A percentile compares a stretch with the other conserved stretches of the same genome.
These are phyloP conservation scores for Xylaria sp. DNA, from an alignment of 2,329 filamentous ascomycete species.

Conservation along the genomic window DNA sequence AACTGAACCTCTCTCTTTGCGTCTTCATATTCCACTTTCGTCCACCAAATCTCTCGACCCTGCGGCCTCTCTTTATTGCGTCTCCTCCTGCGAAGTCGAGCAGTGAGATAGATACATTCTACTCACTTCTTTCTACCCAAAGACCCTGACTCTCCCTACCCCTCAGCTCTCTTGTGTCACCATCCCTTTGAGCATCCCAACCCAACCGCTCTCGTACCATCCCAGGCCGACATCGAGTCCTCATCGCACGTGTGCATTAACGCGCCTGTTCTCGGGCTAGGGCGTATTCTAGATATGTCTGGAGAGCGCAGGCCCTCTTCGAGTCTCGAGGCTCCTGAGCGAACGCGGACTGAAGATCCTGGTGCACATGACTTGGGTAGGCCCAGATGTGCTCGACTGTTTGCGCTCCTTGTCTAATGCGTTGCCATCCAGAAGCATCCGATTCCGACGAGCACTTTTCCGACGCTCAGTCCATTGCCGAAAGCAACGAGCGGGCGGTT, in stretches of 20 bases:
- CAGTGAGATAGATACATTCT: neutral
- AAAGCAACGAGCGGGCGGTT: slow-evolving; percentile 36
- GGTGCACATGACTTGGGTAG: slow-evolving; percentile 57
- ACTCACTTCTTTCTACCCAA: no score
- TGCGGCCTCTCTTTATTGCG: neutral
- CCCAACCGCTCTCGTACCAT: slow-evolving; percentile 1
- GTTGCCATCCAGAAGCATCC: slow-evolving; percentile 34
- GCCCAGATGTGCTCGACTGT: slow-evolving; percentile 10
- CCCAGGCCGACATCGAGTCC: neutral
- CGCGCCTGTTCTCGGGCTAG: neutral
- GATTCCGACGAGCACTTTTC: slow-evolving; percentile 67
- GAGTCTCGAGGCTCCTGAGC: slow-evolving; percentile 32
- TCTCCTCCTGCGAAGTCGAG: slow-evolving; percentile 7
- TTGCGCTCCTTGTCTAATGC: slow-evolving; percentile 15
- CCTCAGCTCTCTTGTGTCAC: slow-evolving; percentile 12
- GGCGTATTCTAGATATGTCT: slow-evolving; percentile 24
- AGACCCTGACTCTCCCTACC: neutral
- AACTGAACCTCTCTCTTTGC: slow-evolving; percentile 2
- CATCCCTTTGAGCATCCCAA: slow-evolving; percentile 1
- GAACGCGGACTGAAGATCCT: slow-evolving; percentile 45
- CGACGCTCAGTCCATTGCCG: slow-evolving; percentile 53
- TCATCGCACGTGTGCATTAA: slow-evolving; percentile 6
- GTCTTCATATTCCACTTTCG: neutral
- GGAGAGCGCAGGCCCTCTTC: slow-evolving; percentile 25
- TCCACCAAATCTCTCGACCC: slow-evolving; percentile 3